Evolutionary conservation across 352 stramenopile genomes (phyloP).

Genomic region (Phytophthora citricola): DNA sequence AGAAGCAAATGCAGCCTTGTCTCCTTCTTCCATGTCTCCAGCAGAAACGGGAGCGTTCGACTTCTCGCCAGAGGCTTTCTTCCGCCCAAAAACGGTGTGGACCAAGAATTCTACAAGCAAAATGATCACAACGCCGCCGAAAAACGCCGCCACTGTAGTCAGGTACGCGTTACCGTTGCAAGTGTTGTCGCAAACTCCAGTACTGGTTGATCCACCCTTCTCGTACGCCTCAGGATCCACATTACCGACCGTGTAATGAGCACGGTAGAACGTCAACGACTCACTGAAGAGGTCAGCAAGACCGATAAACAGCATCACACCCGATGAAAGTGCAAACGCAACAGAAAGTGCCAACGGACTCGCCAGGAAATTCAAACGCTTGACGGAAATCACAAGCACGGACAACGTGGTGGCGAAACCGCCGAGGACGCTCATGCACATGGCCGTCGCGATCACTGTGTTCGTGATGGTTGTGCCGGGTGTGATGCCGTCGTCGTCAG

Average conservation of each 20-base stretch:
- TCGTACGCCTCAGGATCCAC: conserved; percentile 72
- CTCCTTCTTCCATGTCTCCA: conserved; percentile 19
- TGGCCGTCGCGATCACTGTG: conserved; percentile 58
- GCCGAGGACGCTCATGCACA: conserved; percentile 76
- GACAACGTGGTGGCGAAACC: conserved; percentile 68
- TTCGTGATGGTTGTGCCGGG: conserved; percentile 45
- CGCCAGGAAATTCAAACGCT: conserved; percentile 61
- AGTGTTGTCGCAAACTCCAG: conserved; percentile 62
- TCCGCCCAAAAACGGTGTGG: conserved; percentile 44
- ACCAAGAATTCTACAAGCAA: conserved; percentile 66
- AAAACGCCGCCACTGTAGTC: conserved; percentile 51
- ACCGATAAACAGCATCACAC: conserved; percentile 78
- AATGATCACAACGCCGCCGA: conserved; percentile 64
- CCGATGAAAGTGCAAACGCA: conserved; percentile 68
- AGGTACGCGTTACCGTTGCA: conserved; percentile 67
- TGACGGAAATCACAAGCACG: conserved; percentile 63
- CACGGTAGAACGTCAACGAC: conserved; percentile 57
- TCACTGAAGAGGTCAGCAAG: conserved; percentile 65
- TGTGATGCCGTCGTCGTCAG: conserved; percentile 49
- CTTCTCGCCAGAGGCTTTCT: conserved; percentile 23
- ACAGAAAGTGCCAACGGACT: conserved; percentile 53
- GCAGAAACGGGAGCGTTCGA: conserved; percentile 5
- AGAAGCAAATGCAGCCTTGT: conserved; percentile 23
- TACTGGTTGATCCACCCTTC: conserved; percentile 51
- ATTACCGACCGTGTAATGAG: conserved; percentile 51